A percentile compares a stretch with the other conserved stretches of the same genome.
phyloP scores from a whole-genome alignment of 2,329 filamentous ascomycete species.

The Chaetomiaceae sp. region DNA sequence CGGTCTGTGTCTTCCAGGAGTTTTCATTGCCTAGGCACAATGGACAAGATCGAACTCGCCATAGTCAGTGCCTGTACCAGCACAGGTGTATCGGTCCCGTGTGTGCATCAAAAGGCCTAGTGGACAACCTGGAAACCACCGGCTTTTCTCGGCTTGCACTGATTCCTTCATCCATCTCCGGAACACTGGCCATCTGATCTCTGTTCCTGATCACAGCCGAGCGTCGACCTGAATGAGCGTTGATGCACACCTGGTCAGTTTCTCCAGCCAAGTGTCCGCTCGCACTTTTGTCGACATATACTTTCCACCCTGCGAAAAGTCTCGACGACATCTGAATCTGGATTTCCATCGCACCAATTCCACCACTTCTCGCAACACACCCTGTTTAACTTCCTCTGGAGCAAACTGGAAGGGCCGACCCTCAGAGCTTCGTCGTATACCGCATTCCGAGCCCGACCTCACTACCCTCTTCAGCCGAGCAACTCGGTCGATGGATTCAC shows the following conservation, averaged over 20 bases:
- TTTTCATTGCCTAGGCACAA: slow-evolving; percentile 1
- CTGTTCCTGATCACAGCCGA: neutral
- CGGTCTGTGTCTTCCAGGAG: too few relatives aligned
- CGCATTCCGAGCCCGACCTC: too few relatives aligned
- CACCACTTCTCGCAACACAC: too few relatives aligned
- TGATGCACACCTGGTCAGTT: too few relatives aligned
- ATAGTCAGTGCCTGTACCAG: neutral
- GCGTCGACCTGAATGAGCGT: neutral
- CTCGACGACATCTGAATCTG: neutral
- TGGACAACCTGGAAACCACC: neutral
- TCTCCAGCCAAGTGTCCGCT: too few relatives aligned
- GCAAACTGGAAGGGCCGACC: too few relatives aligned
- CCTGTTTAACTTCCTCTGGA: too few relatives aligned
- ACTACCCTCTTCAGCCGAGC: neutral
- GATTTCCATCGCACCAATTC: too few relatives aligned
- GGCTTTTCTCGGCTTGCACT: neutral
- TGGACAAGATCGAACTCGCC: neutral
- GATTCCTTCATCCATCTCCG: neutral
- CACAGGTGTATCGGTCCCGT: slow-evolving; percentile 1
- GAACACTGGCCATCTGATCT: too few relatives aligned
- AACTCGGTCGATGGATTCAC: neutral
- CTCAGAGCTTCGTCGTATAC: too few relatives aligned
- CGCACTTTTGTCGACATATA: too few relatives aligned
- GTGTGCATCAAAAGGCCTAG: neutral
- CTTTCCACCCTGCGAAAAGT: neutral